Evolutionary conservation across 208 protist genomes (phyloP).

Genomic region (Trypanosoma conorhini): DNA sequence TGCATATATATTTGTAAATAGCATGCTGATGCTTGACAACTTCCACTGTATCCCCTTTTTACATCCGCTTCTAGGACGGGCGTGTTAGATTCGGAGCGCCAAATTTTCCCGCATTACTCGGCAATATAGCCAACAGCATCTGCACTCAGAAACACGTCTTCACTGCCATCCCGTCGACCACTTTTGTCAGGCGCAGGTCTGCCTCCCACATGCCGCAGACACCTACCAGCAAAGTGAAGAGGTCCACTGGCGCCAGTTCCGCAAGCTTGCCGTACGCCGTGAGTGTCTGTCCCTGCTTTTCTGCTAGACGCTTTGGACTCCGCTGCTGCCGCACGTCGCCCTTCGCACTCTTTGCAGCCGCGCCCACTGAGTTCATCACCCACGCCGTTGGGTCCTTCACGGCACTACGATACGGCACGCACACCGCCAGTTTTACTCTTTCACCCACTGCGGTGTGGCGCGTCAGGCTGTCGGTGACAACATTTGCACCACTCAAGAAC

Average conservation of each 20-base stretch:
- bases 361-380: conserved; percentile 40
- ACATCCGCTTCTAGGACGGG: too few species aligned
- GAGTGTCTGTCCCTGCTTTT: conserved; percentile 47
- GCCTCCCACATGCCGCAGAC: conserved; percentile 51
- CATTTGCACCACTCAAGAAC: conserved; percentile 37
- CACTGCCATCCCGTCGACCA: too few species aligned
- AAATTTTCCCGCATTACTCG: too few species aligned
- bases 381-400: conserved; percentile 22
- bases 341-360: conserved; percentile 4
- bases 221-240: conserved; percentile 55
- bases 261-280: conserved; percentile 44
- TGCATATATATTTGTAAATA: too few species aligned
- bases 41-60: too few species aligned
- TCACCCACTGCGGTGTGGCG: conserved; percentile 47
- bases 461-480: conserved; percentile 38
- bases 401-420: conserved; percentile 30
- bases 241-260: conserved; percentile 22
- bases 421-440: conserved; percentile 42
- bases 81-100: too few species aligned
- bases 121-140: too few species aligned
- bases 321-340: neutral
- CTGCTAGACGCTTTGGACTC: conserved; percentile 30
- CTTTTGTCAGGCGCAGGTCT: neutral
- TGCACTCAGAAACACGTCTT: too few species aligned
- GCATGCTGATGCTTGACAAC: too few species aligned